Percentiles rank a stretch among this genome's conserved stretches.
These are phyloP conservation scores for Gaertneriomyces sp. DNA, from an alignment of 192 early-diverging fungal genomes.

Conservation along the genomic window DNA sequence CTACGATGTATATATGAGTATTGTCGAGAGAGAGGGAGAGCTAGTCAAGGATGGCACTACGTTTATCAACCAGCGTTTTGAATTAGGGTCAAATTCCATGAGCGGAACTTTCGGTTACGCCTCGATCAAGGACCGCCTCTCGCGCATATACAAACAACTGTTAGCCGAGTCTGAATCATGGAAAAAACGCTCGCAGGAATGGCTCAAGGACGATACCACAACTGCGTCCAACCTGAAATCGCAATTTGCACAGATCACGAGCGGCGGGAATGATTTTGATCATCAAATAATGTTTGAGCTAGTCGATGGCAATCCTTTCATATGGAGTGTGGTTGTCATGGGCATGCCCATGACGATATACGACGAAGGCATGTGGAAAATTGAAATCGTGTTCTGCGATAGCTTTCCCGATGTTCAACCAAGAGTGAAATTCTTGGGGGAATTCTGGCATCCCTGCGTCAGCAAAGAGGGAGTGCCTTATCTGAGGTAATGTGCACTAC, in stretches of 20 bases:
- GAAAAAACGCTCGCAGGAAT: constrained; percentile 33
- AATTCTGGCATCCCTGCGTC: constrained; percentile 63
- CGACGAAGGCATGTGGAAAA: neutral
- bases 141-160: constrained; percentile 39
- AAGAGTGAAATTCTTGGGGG: constrained; percentile 49
- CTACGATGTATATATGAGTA: constrained; percentile 51
- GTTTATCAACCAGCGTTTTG: constrained; percentile 35
- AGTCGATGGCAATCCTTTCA: constrained; percentile 53
- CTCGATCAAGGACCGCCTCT: constrained; percentile 36
- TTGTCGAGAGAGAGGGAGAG: constrained; percentile 41
- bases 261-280: constrained; percentile 41
- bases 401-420: constrained; percentile 54
- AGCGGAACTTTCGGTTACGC: constrained; percentile 40
- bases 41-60: constrained; percentile 43
- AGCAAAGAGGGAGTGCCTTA: constrained; percentile 56
- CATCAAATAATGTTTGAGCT: constrained; percentile 46
- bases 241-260: constrained; percentile 55
- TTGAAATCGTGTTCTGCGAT: constrained; percentile 53
- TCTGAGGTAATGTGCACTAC: constrained; percentile 30
- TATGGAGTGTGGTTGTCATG: constrained; percentile 54
- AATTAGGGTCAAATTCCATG: constrained; percentile 51
- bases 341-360: constrained; percentile 46
- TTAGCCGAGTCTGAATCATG: constrained; percentile 49
- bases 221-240: constrained; percentile 49
- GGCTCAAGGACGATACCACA: constrained; percentile 48